These are phyloP conservation scores for Bipolaris victoriae DNA, from an alignment of 2,329 filamentous ascomycete species.

Conservation along the genomic window DNA sequence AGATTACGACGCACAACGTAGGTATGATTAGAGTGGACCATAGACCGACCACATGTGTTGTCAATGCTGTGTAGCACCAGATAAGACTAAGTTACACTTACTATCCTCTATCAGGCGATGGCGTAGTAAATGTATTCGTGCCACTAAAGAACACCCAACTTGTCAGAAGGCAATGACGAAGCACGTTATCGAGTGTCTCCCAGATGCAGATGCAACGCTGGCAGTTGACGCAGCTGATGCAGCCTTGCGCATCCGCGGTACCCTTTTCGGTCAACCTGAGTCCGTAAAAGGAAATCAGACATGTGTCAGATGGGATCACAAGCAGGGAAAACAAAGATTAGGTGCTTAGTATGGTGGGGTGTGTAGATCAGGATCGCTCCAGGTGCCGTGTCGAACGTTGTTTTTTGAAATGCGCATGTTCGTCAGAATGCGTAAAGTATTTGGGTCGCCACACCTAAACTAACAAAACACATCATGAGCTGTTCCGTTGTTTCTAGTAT, in stretches of 20 bases:
- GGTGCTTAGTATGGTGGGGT: constrained; percentile 7
- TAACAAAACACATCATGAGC: background rate
- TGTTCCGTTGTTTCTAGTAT: background rate
- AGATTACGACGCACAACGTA: too few relatives aligned
- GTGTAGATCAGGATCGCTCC: constrained; percentile 14
- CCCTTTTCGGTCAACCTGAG: background rate
- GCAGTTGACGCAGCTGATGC: background rate
- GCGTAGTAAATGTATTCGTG: background rate
- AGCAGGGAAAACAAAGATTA: constrained; percentile 15
- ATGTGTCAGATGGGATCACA: constrained; percentile 7
- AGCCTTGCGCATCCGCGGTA: background rate
- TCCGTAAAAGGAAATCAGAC: constrained; percentile 1
- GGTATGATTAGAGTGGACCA: background rate
- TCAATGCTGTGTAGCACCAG: background rate
- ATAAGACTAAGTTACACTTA: background rate
- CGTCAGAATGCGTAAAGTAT: background rate
- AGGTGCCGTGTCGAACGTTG: background rate
- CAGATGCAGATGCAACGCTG: background rate
- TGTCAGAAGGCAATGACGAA: constrained; percentile 6
- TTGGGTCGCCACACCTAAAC: background rate
- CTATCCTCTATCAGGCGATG: background rate
- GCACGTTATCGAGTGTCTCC: background rate
- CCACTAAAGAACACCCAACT: background rate
- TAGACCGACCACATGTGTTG: background rate
- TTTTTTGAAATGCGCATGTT: constrained; percentile 1